phyloP scores from a whole-genome alignment of 2,329 filamentous ascomycete genomes.

The Arthrinium phaeospermum region DNA sequence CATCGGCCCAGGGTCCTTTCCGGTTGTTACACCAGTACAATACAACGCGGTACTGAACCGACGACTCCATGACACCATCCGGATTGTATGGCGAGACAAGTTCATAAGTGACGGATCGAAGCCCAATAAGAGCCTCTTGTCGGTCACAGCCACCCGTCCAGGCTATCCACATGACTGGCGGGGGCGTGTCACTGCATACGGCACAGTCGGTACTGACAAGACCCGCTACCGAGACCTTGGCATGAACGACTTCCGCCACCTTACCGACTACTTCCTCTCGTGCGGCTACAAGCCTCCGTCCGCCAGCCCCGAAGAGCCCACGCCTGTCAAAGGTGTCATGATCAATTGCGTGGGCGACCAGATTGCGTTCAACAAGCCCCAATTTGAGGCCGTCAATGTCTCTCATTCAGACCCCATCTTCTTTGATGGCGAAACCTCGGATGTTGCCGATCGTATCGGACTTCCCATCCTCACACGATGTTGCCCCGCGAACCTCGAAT shows the following conservation, averaged over 20 bases:
- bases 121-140: slow-evolving; percentile 21
- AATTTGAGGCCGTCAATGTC: slow-evolving; percentile 27
- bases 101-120: slow-evolving; percentile 23
- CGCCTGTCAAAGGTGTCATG: slow-evolving; percentile 24
- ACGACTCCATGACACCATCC: slow-evolving; percentile 19
- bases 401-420: slow-evolving; percentile 21
- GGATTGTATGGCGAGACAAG: not conserved
- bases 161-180: slow-evolving; percentile 22
- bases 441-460: slow-evolving; percentile 27
- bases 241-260: slow-evolving; percentile 31
- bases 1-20: not conserved
- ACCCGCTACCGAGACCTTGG: slow-evolving; percentile 26
- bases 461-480: slow-evolving; percentile 25
- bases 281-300: not conserved
- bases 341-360: slow-evolving; percentile 30
- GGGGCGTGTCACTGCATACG: slow-evolving; percentile 24
- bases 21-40: not conserved
- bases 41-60: not conserved
- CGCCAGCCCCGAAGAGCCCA: no score
- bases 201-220: not conserved
- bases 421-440: slow-evolving; percentile 21
- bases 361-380: slow-evolving; percentile 25
- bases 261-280: slow-evolving; percentile 25
- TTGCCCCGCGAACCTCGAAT: not conserved
- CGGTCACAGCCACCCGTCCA: slow-evolving; percentile 20